Percentiles rank a stretch among this genome's conserved stretches.
phyloP scores from a whole-genome alignment of 1,284 basidiomycete genomes.

The Trichosporon faecale region DNA sequence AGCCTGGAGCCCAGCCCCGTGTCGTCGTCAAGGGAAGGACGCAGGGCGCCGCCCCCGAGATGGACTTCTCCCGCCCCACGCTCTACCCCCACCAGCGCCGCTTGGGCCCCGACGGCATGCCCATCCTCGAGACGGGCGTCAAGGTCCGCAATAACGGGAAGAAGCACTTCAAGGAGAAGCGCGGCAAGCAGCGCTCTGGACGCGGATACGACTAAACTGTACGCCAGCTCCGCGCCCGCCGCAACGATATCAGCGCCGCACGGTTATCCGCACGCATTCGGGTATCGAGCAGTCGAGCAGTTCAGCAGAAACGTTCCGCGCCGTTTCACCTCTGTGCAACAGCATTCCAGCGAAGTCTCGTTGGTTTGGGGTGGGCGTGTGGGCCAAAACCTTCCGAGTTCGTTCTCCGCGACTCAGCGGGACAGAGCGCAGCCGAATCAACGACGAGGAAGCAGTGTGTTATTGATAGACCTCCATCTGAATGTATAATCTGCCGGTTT shows the following conservation, averaged over 20 bases:
- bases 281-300: background rate
- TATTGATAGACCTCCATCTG: background rate
- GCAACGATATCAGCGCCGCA: too few species aligned
- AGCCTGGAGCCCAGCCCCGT: conserved; percentile 57
- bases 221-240: background rate
- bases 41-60: conserved; percentile 48
- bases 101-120: conserved; percentile 70
- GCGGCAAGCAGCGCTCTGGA: conserved; percentile 81
- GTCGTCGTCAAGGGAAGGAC: conserved; percentile 63
- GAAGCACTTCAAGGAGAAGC: conserved; percentile 86
- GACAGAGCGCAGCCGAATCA: background rate
- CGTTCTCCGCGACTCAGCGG: background rate
- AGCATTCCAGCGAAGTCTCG: background rate
- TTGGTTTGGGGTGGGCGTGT: background rate
- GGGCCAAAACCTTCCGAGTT: background rate
- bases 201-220: conserved; percentile 69
- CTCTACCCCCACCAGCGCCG: conserved; percentile 77
- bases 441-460: background rate
- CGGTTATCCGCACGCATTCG: background rate
- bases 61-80: conserved; percentile 60
- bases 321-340: background rate
- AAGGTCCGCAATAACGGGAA: conserved; percentile 62
- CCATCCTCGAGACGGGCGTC: conserved; percentile 55
- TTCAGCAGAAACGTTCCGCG: background rate
- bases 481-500: background rate